A percentile compares a stretch with the other conserved stretches of the same genome.
Conservation (phyloP, 192 early-diverging fungal genomes). For the Linnemannia exigua region DNA sequence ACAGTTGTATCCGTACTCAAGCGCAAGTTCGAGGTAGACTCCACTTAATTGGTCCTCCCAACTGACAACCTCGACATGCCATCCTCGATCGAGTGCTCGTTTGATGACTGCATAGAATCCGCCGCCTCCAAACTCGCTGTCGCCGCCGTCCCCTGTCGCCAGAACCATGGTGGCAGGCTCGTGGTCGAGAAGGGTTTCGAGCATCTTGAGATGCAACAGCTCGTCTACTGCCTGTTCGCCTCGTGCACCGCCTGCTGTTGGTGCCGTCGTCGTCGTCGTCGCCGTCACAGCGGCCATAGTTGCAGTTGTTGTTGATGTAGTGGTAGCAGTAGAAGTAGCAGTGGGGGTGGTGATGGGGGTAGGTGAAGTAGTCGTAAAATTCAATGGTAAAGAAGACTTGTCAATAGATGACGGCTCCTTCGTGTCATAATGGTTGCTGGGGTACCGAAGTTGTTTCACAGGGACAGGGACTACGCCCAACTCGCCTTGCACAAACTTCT, state of each 20-base stretch:
- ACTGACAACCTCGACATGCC: conserved; percentile 63
- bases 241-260: not conserved
- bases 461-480: conserved; percentile 29
- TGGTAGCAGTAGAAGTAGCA: not conserved
- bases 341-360: not conserved
- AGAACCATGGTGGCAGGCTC: conserved; percentile 59
- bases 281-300: not conserved
- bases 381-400: not conserved
- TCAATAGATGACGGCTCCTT: not conserved
- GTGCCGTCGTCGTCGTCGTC: too few species aligned
- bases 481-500: conserved; percentile 41
- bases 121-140: conserved; percentile 61
- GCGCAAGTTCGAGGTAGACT: conserved; percentile 41
- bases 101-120: conserved; percentile 58
- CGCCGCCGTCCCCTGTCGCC: conserved; percentile 60
- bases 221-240: conserved; percentile 65
- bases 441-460: conserved; percentile 25
- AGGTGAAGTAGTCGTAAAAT: not conserved
- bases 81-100: conserved; percentile 58
- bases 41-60: conserved; percentile 63
- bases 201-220: conserved; percentile 62
- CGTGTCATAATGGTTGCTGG: not conserved
- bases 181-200: conserved; percentile 59
- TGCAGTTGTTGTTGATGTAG: not conserved
- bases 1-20: conserved; percentile 33